Evolutionary conservation across 352 stramenopile species (phyloP), one percentile per base, ranked within the genome.

Genomic region (Globisporangium okanoganense): DNA sequence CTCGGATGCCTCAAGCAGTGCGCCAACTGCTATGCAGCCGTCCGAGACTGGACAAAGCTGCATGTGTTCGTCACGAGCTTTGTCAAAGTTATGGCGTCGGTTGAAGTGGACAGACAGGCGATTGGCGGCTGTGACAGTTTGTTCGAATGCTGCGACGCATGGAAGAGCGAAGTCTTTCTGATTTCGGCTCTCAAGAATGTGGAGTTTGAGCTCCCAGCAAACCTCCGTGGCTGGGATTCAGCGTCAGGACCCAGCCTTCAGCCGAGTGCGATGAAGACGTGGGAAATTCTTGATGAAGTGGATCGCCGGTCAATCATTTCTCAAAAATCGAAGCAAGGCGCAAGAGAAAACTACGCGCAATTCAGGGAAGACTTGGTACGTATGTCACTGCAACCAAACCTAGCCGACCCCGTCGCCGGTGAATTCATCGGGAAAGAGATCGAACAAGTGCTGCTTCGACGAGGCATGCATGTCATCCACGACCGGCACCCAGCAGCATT

Each of bases 1-100:
- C 36, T 82, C 4, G 72, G 70, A 16, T 83, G 78, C 31, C 56
- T 90, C 44, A 72, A 72, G 29, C 76, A 84, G 18, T 85, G 74
- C 27, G 71, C 78, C 14, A 70, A 68, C 41, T 88, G 80, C 45
- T 85, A 83, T 41, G 58, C 58, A 24, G 63, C 57, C 47, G 25
- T 83, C n/a, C 66, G 61, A 22, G 61, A 76, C n/a, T 90, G 80
- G 80, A 52, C 35, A 0, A 75, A 75, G 44, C 50, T 85, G 22
- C 71, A 63, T 9, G 40, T 55, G 22, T 70, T 87, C 51, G 58
- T 67, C 41, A 47, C 40, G 13, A 58, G 59, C 18, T 69, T 84
- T 35, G 48, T 81, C 27, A 22, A 71, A 1, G 27, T 78, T 3
- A 58, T 61, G 18, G 40, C 66, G 12, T 66, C 54, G 54, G 36